Evolutionary conservation across 441 rosid genomes (phyloP), one percentile per base, ranked within the genome.

Genomic region (Populus hybrid): DNA sequence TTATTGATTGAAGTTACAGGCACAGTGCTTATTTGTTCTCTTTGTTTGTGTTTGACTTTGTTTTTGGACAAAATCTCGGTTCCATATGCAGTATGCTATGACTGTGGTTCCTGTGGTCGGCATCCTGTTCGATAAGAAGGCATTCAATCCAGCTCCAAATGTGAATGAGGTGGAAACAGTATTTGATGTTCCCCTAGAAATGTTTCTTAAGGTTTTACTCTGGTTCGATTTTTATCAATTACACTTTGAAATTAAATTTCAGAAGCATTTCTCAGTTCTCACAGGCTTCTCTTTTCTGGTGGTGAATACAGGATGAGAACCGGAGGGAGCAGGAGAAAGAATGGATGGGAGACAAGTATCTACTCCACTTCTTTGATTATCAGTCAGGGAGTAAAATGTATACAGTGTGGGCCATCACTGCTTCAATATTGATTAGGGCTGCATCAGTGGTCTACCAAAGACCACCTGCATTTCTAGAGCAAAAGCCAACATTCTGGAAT

Each of bases 161-260:
- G 78, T 89, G 65, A 76, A 79, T 68, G 95, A 93, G 84, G 95
- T 92, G 6, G 94, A 92, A 86, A 86, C 87, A 12, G 86, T 92
- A 74, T 90, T 92, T 21, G 90, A 92, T 76, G 94, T 81, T 54
- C 97, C 95, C 0, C 79, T 92, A 40, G 92, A 92, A 79, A 93
- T 92, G 96, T 92, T 93, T 80, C 91, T 92, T 65, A 86, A 88
- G 95, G 93, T 93, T 63, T 6, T n/a, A 9, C n/a, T 26, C 21
- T 67, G 11, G 26, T 65, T 78, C 42, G n/a, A 30, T 1, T 16
- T 59, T 18, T 8, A 42, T 67, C 67, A 30, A 2, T 59, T 35
- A 3, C 11, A 18, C 32, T 59, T 57, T 34, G 35, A 42, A 54
- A 67, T 26, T 75, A 46, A 35, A 77, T 67, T 75, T 68, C 14